Evolutionary conservation across 2,329 filamentous ascomycete species (phyloP).

Genomic region (Xylaria arbuscula): DNA sequence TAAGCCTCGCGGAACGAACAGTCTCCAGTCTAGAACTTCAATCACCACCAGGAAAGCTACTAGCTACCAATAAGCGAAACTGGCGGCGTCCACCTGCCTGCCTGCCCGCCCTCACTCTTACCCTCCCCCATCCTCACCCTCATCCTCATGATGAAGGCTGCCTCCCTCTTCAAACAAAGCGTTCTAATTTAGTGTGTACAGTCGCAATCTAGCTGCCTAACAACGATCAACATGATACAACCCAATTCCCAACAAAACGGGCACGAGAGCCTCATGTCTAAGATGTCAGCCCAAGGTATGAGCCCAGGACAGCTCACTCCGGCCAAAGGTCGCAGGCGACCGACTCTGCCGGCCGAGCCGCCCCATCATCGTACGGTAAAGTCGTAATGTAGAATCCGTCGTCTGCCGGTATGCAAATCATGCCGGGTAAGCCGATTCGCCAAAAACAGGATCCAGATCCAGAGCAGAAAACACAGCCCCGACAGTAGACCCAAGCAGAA

Average conservation of each 20-base stretch:
- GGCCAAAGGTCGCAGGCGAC: slow-evolving; percentile 1
- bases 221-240: background rate
- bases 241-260: background rate
- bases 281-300: no score
- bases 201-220: background rate
- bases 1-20: slow-evolving; percentile 30
- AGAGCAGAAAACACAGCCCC: background rate
- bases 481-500: background rate
- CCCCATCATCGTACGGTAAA: no score
- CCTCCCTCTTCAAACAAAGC: background rate
- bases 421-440: slow-evolving; percentile 22
- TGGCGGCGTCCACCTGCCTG: background rate
- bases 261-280: background rate
- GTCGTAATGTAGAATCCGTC: background rate
- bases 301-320: background rate
- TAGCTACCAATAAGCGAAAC: background rate
- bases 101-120: no score
- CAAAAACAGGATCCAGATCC: background rate
- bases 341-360: background rate
- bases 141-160: background rate
- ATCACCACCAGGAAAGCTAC: background rate
- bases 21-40: background rate
- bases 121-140: background rate
- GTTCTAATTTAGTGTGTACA: background rate
- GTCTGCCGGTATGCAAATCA: background rate